Evolutionary conservation across 2,329 filamentous ascomycete species (phyloP).

Genomic region (Cordyceps tenuipes): DNA sequence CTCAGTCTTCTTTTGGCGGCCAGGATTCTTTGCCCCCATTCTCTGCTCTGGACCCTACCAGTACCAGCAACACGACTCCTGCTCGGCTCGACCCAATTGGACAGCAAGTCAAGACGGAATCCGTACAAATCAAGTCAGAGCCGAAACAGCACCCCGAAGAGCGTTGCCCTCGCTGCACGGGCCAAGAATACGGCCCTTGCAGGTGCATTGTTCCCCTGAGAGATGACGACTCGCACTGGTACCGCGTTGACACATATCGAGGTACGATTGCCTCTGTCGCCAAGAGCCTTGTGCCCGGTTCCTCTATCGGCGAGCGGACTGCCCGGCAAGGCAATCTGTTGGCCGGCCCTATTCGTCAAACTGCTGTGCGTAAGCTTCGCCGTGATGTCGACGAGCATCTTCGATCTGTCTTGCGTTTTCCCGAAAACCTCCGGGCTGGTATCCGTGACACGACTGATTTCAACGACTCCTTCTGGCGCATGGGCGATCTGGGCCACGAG

Average conservation of each 20-base stretch:
- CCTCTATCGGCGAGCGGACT: background rate
- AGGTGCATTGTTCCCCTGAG: background rate
- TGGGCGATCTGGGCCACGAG: conserved; percentile 3
- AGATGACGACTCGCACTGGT: conserved; percentile 9
- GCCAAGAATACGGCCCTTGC: background rate
- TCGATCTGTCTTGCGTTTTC: background rate
- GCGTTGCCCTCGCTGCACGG: background rate
- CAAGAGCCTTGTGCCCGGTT: conserved; percentile 5
- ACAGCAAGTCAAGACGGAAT: background rate
- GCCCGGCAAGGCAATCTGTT: background rate
- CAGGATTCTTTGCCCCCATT: conserved; percentile 4
- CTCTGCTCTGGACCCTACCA: background rate
- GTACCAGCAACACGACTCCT: background rate
- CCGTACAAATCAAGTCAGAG: background rate
- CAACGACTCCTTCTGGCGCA: conserved; percentile 10
- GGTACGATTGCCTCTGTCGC: conserved; percentile 9
- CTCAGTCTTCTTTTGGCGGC: background rate
- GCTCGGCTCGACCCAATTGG: background rate
- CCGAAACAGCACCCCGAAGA: background rate
- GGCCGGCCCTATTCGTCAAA: background rate
- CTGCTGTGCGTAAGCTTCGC: background rate
- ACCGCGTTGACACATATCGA: conserved; percentile 4
- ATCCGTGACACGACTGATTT: conserved; percentile 10
- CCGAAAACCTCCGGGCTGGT: background rate
- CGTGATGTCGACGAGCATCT: conserved; percentile 6